Conservation (phyloP, 768 basidiomycete species). For the Tylopilus rubrobrunneus region DNA sequence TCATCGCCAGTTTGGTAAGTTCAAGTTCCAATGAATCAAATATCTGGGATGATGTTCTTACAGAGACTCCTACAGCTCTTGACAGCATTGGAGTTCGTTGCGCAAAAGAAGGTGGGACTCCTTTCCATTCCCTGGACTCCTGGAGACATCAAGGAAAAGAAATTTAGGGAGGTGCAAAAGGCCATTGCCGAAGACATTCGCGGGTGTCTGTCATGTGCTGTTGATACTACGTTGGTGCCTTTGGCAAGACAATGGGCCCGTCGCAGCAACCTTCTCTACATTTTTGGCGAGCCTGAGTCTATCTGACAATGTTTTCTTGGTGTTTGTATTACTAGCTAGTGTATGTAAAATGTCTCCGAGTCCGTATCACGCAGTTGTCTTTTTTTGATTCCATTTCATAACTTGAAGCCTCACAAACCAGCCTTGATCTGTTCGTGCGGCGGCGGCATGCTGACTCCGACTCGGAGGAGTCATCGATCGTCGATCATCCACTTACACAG, state of each 20-base stretch:
- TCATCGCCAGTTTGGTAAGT: background rate
- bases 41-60: too few relatives aligned
- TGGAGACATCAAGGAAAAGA: background rate
- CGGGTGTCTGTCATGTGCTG: background rate
- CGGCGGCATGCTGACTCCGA: too few relatives aligned
- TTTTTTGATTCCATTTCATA: too few relatives aligned
- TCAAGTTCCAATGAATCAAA: background rate
- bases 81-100: background rate
- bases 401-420: too few relatives aligned
- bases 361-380: too few relatives aligned
- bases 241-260: background rate
- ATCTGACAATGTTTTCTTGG: too few relatives aligned
- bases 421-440: too few relatives aligned
- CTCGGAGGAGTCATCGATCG: too few relatives aligned
- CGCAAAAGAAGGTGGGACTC: background rate
- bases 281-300: background rate
- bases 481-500: too few relatives aligned
- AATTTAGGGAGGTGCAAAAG: background rate
- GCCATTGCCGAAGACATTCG: background rate
- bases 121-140: background rate
- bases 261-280: background rate
- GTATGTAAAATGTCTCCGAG: too few relatives aligned
- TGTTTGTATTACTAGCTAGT: too few relatives aligned
- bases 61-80: background rate
- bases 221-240: background rate